Conservation (phyloP, 2,329 filamentous ascomycete species). For the Ceratocystiopsis sp. region DNA sequence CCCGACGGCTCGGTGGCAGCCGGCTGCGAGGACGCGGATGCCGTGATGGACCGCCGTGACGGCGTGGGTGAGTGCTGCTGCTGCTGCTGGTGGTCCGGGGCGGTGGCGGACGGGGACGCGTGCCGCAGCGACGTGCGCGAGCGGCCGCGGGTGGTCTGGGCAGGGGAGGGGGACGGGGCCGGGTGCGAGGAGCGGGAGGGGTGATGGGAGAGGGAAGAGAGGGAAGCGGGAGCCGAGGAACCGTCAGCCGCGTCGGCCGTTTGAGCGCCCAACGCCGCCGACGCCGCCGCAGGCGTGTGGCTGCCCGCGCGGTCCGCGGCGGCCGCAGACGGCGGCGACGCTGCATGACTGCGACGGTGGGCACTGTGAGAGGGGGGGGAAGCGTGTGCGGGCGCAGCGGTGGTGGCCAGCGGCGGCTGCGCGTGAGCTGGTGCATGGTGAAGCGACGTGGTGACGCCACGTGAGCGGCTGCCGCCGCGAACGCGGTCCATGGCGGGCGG, state of each 20-base stretch:
- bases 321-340: neutral
- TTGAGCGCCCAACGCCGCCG: too few species aligned
- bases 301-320: neutral
- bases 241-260: too few species aligned
- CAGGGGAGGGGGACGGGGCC: neutral
- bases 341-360: constrained; percentile 1
- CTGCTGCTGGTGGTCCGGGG: neutral
- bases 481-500: constrained; percentile 7
- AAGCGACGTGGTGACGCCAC: constrained; percentile 1
- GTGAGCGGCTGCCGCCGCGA: constrained; percentile 10
- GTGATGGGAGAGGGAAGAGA: constrained; percentile 13
- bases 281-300: neutral
- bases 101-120: constrained; percentile 1
- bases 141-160: neutral
- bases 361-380: constrained; percentile 5
- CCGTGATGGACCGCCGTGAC: neutral
- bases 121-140: constrained; percentile 3
- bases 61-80: neutral
- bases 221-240: neutral
- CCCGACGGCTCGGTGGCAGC: constrained; percentile 18
- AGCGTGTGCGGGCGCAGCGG: neutral
- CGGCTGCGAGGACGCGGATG: constrained; percentile 13
- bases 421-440: neutral
- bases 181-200: neutral
- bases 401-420: neutral